Evolutionary conservation across 257 asterid genomes (phyloP).

Genomic region (Primulina huaijiensis): DNA sequence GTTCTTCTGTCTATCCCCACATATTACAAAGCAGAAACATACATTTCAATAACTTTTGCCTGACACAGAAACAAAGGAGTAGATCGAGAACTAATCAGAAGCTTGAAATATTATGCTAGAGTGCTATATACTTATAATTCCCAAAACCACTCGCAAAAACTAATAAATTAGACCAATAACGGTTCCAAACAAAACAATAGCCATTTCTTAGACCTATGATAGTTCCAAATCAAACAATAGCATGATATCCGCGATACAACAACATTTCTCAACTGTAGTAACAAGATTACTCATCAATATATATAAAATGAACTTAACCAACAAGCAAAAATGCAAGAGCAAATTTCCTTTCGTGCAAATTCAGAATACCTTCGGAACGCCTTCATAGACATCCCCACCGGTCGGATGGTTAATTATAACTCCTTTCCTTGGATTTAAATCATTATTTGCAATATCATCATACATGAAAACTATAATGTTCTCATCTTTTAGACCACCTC

Average conservation of each 20-base stretch:
- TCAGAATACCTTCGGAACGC: constrained; percentile 75
- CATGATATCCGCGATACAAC: too few species aligned
- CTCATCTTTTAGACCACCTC: constrained; percentile 82
- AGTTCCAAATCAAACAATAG: too few species aligned
- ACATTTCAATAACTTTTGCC: too few species aligned
- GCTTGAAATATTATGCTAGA: not conserved
- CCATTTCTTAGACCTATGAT: too few species aligned
- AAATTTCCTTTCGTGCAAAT: not conserved
- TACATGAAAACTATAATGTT: constrained; percentile 89
- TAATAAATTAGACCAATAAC: not conserved
- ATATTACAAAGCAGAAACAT: too few species aligned
- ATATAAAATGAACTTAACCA: not conserved
- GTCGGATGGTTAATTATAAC: constrained; percentile 70
- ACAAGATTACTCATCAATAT: not conserved
- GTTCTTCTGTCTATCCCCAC: too few species aligned
- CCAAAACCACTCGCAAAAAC: not conserved
- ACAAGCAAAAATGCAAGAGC: not conserved
- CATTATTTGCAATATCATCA: constrained; percentile 72
- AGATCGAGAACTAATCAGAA: not conserved
- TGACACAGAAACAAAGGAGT: not conserved
- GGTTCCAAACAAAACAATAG: not conserved
- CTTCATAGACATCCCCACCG: constrained; percentile 73
- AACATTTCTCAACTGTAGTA: too few species aligned
- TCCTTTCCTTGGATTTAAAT: constrained; percentile 73
- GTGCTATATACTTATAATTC: not conserved